Evolutionary conservation across 2,329 filamentous ascomycete genomes (phyloP).

Genomic region (Monilinia polystroma): DNA sequence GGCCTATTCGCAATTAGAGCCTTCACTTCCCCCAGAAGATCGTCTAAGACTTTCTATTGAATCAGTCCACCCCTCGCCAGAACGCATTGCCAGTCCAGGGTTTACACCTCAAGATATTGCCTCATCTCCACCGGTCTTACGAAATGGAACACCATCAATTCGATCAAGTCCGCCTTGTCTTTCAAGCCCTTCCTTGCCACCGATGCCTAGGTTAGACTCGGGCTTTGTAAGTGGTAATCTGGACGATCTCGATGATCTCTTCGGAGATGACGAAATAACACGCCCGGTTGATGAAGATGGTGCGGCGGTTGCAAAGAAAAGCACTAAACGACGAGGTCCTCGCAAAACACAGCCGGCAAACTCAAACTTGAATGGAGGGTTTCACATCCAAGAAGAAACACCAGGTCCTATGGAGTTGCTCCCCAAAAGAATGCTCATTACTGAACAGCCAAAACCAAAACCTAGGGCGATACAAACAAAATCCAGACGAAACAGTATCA

Average conservation of each 20-base stretch:
- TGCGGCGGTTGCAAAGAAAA: conserved; percentile 40
- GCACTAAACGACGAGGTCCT: conserved; percentile 32
- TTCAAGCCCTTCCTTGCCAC: conserved; percentile 59
- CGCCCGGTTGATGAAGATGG: conserved; percentile 43
- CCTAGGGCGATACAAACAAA: conserved; percentile 39
- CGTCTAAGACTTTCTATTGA: conserved; percentile 43
- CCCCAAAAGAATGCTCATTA: conserved; percentile 41
- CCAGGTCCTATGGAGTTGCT: conserved; percentile 46
- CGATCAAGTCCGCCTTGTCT: conserved; percentile 79
- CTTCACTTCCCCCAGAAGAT: conserved; percentile 38
- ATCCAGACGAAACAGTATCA: conserved; percentile 36
- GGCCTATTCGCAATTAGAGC: conserved; percentile 43
- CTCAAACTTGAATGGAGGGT: conserved; percentile 30
- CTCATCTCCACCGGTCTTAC: conserved; percentile 83
- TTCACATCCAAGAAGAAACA: conserved; percentile 41
- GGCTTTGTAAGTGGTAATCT: conserved; percentile 82
- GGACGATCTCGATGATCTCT: conserved; percentile 43
- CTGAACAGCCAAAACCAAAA: conserved; percentile 32
- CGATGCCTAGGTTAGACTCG: conserved; percentile 63
- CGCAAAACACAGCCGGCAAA: conserved; percentile 24
- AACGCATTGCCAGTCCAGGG: conserved; percentile 50
- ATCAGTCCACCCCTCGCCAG: conserved; percentile 49
- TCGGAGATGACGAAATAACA: conserved; percentile 54
- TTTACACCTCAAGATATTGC: conserved; percentile 79
- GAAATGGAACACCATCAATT: conserved; percentile 58